A percentile compares a stretch with the other conserved stretches of the same genome.
phyloP scores from a whole-genome alignment of 2,329 filamentous ascomycete genomes.

The Hyphodiscus sp. region DNA sequence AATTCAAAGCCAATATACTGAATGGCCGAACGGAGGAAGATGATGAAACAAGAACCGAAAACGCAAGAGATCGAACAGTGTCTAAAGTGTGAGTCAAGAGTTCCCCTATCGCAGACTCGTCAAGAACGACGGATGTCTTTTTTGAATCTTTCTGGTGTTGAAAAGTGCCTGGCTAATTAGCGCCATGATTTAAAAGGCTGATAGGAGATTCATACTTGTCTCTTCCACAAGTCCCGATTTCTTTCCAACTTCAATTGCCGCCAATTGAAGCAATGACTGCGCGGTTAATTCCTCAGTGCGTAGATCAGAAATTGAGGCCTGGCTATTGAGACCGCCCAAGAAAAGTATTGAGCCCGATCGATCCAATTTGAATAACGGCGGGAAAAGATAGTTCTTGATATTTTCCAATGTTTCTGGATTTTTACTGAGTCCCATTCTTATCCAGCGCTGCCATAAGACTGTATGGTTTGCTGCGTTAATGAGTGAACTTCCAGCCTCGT shows the following conservation, averaged over 20 bases:
- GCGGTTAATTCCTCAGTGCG: conserved; percentile 41
- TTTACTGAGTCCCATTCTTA: conserved; percentile 43
- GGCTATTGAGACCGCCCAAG: conserved; percentile 49
- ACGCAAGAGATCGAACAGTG: conserved; percentile 68
- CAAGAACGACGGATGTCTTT: conserved; percentile 32
- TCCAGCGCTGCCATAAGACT: conserved; percentile 47
- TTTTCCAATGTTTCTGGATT: conserved; percentile 51
- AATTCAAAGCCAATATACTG: conserved; percentile 50
- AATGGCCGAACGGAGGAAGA: conserved; percentile 69
- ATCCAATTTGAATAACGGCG: conserved; percentile 55
- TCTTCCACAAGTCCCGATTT: conserved; percentile 64
- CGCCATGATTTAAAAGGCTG: conserved; percentile 3
- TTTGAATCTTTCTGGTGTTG: conserved; percentile 34
- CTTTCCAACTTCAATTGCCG: conserved; percentile 65
- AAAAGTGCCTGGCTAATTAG: conserved; percentile 15
- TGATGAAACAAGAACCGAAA: conserved; percentile 74
- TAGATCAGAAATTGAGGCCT: conserved; percentile 40
- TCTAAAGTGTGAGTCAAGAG: conserved; percentile 51
- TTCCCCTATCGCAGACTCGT: conserved; percentile 41
- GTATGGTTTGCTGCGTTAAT: conserved; percentile 33
- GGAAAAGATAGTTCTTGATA: conserved; percentile 58
- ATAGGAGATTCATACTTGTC: conserved; percentile 41
- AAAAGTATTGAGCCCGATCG: conserved; percentile 48
- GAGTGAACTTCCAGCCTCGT: conserved; percentile 18
- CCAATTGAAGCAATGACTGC: conserved; percentile 54